Conservation (phyloP, 768 basidiomycete genomes). For the Boletus subparvulus region DNA sequence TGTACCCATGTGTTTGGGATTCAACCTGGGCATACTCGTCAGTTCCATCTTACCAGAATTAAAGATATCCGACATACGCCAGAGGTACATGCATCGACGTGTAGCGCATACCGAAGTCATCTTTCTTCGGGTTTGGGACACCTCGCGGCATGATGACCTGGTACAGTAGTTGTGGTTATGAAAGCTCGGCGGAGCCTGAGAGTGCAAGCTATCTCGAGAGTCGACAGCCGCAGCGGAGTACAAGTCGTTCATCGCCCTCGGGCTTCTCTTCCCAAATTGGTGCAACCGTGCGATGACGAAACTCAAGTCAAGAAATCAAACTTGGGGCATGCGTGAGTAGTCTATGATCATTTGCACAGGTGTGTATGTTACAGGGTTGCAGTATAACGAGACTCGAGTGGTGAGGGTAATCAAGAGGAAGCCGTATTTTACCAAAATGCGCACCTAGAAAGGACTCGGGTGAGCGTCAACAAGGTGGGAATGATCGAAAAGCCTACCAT, state of each 20-base stretch:
- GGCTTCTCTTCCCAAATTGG: constrained; percentile 17
- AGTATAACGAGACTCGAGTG: constrained; percentile 4
- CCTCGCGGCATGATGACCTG: constrained; percentile 69
- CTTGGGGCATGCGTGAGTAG: not conserved
- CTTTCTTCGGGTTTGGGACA: constrained; percentile 74
- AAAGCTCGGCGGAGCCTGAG: not conserved
- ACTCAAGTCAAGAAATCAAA: too few relatives aligned
- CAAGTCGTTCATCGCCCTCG: not conserved
- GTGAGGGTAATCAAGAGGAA: constrained; percentile 3
- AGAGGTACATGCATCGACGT: constrained; percentile 81
- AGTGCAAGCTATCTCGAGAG: not conserved
- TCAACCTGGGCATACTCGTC: constrained; percentile 46
- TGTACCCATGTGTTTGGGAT: constrained; percentile 77
- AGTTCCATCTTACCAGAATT: constrained; percentile 6
- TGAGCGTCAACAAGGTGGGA: not conserved
- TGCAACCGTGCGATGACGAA: not conserved
- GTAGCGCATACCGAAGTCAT: constrained; percentile 80
- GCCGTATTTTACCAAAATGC: constrained; percentile 65
- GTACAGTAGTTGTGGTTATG: not conserved
- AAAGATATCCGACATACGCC: constrained; percentile 44
- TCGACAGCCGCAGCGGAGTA: not conserved
- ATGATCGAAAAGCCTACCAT: constrained; percentile 49
- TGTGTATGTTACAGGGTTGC: constrained; percentile 26
- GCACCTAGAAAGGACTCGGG: constrained; percentile 44
- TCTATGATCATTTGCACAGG: constrained; percentile 1